These are phyloP conservation scores for Diaporthe sp. DNA, from an alignment of 2,329 filamentous ascomycete genomes.

Conservation along the genomic window DNA sequence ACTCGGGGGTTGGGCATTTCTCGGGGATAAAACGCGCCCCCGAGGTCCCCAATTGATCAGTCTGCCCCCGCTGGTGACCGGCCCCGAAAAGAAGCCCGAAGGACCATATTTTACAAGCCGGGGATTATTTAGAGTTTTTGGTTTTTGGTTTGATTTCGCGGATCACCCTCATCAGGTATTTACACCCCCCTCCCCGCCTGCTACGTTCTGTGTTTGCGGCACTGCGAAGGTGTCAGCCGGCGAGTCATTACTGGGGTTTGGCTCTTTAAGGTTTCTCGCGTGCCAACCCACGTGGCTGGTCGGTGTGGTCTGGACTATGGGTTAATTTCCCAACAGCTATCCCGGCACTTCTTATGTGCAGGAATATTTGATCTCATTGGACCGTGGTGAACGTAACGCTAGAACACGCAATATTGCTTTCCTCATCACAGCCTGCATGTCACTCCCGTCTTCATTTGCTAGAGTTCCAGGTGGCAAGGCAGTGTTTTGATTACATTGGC, in stretches of 20 bases:
- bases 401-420: too few relatives aligned
- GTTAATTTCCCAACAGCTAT: not conserved
- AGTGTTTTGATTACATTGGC: not conserved
- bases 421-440: not conserved
- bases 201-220: not conserved
- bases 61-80: not conserved
- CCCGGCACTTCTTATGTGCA: not conserved
- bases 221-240: conserved; percentile 19
- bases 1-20: not conserved
- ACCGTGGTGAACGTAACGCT: not conserved
- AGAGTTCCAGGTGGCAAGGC: not conserved
- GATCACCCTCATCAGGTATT: not conserved
- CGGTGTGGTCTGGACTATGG: not conserved
- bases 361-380: not conserved
- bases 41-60: too few relatives aligned
- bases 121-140: not conserved
- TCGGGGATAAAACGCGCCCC: too few relatives aligned
- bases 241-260: conserved; percentile 1
- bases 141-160: not conserved
- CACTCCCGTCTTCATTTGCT: not conserved
- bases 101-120: not conserved
- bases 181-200: not conserved
- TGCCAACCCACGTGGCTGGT: conserved; percentile 27
- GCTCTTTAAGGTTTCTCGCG: conserved; percentile 7
- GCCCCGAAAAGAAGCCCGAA: not conserved